phyloP scores from a whole-genome alignment of 371 early-diverging fungal species.

The Fennellomyces sp. region DNA sequence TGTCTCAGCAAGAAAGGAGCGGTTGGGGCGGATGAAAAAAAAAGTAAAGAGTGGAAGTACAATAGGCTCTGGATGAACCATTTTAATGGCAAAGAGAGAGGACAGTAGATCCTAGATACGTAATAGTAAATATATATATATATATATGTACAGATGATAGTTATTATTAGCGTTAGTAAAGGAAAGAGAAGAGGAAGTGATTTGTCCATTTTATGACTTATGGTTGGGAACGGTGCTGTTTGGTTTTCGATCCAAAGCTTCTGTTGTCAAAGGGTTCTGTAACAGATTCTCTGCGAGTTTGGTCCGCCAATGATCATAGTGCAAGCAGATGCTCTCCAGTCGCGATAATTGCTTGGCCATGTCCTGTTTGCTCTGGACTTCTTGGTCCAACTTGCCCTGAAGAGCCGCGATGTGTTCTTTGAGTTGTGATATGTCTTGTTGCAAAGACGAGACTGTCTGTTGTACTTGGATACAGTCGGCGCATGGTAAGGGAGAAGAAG shows the following conservation, averaged over 20 bases:
- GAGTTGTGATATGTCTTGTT: constrained; percentile 15
- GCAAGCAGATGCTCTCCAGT: constrained; percentile 11
- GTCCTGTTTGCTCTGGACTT: constrained; percentile 14
- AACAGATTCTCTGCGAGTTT: constrained; percentile 1
- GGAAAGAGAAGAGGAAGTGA: no score
- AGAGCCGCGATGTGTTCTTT: constrained; percentile 19
- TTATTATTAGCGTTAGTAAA: no score
- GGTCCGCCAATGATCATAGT: constrained; percentile 19
- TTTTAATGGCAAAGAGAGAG: no score
- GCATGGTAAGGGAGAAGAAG: constrained; percentile 9
- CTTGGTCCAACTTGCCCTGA: constrained; percentile 21
- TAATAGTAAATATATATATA: no score
- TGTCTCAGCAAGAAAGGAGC: no score
- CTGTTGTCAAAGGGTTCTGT: constrained; percentile 4
- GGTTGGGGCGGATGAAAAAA: no score
- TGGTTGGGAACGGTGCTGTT: no score
- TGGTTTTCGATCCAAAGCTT: not conserved
- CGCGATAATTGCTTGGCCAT: not conserved
- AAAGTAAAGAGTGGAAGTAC: no score
- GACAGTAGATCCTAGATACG: no score
- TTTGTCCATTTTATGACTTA: no score
- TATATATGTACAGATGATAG: no score
- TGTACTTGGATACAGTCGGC: constrained; percentile 20
- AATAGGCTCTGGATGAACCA: no score
- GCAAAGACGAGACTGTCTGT: constrained; percentile 13